Evolutionary conservation across 78 protist species (phyloP), one percentile per base, ranked within the genome.

Genomic region (Guillardia theta): DNA sequence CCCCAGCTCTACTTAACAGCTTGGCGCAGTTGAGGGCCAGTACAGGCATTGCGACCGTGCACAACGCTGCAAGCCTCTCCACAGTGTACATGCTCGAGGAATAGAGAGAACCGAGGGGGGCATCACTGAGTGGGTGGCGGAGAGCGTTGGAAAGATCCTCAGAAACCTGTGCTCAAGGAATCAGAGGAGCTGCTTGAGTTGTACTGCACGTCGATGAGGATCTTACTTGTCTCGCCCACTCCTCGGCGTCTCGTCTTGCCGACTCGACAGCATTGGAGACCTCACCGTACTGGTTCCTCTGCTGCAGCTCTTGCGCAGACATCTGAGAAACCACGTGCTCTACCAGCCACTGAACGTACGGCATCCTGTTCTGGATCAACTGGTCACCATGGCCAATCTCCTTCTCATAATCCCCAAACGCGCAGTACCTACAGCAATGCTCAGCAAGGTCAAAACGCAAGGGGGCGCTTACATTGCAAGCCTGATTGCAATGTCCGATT

Each of bases 271-370:
- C 27, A 1, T 30, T 30, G 27, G 39, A 27, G 39, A 58, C 70
- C 1, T 3, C 70, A 24, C 70, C 70, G 1, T 24, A 30, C 70
- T 58, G 70, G 70, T 58, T 58, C 39, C 70, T 24, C 70, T 58
- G 70, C 27, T 9, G 2, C 39, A 58, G 70, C 70, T 58, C 70
- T 0, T 24, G 27, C 10, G 58, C 58, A 50, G 30, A 15, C 58
- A 50, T 15, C 58, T 50, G 58, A 50, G 70, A 58, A 8, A 33
- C 83, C 33, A 70, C 83, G 41, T 70, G 83, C 83, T 70, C 83
- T 12, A 70, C 83, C 9, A 70, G 83, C 83, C 83, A 70, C 83
- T 70, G 83, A 12, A 70, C 83, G 83, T 70, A 70, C 46, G 83
- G 83, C 83, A 70, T 70, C n/a, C 83, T 36, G 41, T 70, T 70